Base-by-base conservation (phyloP, 1,284 basidiomycete genomes). In the Ganoderma resinaceum region DNA sequence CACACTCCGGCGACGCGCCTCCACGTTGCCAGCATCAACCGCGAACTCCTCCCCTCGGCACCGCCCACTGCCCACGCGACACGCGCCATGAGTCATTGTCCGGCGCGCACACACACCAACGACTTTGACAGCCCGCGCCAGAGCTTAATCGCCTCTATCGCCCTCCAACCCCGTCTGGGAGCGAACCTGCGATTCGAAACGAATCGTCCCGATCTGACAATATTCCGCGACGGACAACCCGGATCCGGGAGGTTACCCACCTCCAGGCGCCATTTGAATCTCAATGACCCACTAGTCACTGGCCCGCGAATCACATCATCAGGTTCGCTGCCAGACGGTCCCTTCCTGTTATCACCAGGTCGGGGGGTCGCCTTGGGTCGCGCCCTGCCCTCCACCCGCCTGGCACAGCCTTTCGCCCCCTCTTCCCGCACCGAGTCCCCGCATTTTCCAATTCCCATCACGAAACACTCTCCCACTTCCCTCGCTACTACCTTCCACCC, bases 291-390 rank as follows among this genome's bases (percentile, higher is more conserved):
- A 68, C 63, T 58, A 66, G 61, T 38, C 62, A 64, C 61, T 68
- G 46, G 66, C 63, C 67, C 69, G 71, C 67, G 69, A 72, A 72
- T 70, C 71, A 69, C 66, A 38, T 59, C 67, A 72, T 72, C 71
- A 70, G 62, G 65, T 72, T 72, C 71, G 14, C 61, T 72, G 67
- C 71, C 69, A 69, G 62, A 61, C 63, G 58, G 61, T 57, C 46
- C 66, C 58, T 37, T 57, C 57, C 59, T 58, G 57, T 58, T 66
- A 71, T 71, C 70, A 71, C 14, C 61, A 42, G 42, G 53, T 55
- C 66, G 52, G 37, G 9, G 37, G 37, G n/a, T n/a, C n/a, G n/a
- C n/a, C n/a, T n/a, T n/a, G n/a, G 42, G 53, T 55, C 66, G 52
- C 70, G 64, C 66, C 66, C 29, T 67, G 61, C 26, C n/a, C 52